Base-by-base conservation (phyloP, 805 yeast genomes). In the Ogataea neopini region DNA sequence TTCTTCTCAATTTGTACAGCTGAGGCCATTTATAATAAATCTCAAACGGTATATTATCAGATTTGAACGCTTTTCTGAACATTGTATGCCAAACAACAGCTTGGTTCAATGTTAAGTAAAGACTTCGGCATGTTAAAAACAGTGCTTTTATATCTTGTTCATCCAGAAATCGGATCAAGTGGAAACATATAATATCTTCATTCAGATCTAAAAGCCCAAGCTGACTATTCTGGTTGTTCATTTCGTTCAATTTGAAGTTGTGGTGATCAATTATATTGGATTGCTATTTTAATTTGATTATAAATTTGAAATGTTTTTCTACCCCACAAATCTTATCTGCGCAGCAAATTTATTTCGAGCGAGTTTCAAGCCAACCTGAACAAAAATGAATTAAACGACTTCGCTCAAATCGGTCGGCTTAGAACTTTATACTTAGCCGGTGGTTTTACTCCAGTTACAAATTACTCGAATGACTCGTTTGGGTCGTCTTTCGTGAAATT, bases 21-120 rank as follows among this genome's bases (percentile, higher is more conserved):
- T 72, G 71, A 1, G 75, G 73, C 86, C 86, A 82, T 53, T 75
- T 73, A 55, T 64, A 64, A 26, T 58, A 53, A 0, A 72, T 61
- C 6, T 62, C 64, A 41, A 69, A 67, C 1, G 81, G 77, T 7
- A 70, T 68, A 5, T 76, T 73, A 36, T 69, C 70, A 6, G 66
- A 56, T 6, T 75, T 75, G 62, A 79, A 83, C 11, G 73, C 68
- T 52, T 71, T 71, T 14, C 61, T 53, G 57, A 69, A 80, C 45
- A 80, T 57, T 38, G 62, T 60, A 43, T 68, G 69, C 79, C 79
- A 76, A 1, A 72, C 74, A 3, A 71, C 51, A 20, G 80, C 70
- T 40, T 68, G 70, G 35, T 66, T 64, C 22, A 72, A 61, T 20
- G 65, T 56, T 0, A 49, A 10, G 41, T 73, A 61, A 3, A 80